phyloP scores from a whole-genome alignment of 352 stramenopile species.

The Phytophthora litchii region DNA sequence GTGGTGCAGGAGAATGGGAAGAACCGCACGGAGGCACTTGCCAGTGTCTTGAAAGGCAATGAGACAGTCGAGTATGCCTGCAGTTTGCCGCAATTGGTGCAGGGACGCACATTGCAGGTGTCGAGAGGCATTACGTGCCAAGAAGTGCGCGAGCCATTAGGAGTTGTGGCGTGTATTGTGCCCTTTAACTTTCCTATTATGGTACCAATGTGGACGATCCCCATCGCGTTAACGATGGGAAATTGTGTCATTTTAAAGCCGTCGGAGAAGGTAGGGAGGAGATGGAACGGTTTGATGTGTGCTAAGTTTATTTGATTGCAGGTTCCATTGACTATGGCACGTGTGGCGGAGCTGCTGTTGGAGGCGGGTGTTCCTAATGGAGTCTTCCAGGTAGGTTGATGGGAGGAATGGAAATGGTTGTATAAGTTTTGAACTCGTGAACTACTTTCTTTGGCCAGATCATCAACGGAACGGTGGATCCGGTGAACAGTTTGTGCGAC shows the following conservation, averaged over 20 bases:
- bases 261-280: constrained; percentile 93
- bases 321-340: constrained; percentile 93
- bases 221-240: constrained; percentile 95
- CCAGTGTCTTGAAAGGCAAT: constrained; percentile 97
- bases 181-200: constrained; percentile 99
- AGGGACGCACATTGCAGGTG: constrained; percentile 90
- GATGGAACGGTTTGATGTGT: neutral
- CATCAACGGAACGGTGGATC: constrained; percentile 92
- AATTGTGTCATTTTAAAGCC: constrained; percentile 98
- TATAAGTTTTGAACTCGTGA: neutral
- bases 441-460: constrained; percentile 56
- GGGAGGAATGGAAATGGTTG: neutral
- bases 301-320: constrained; percentile 14
- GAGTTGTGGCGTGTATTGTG: constrained; percentile 92
- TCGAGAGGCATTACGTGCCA: constrained; percentile 92
- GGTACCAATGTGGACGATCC: constrained; percentile 98
- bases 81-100: constrained; percentile 89
- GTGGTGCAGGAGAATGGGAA: constrained; percentile 97
- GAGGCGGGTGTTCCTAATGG: constrained; percentile 94
- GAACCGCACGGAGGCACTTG: constrained; percentile 97
- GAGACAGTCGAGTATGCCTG: constrained; percentile 98
- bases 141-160: constrained; percentile 93
- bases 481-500: constrained; percentile 93
- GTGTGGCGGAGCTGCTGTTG: constrained; percentile 87
- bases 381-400: constrained; percentile 87